A percentile compares a stretch with the other conserved stretches of the same genome.
These are phyloP conservation scores for Fomes fomentarius DNA, from an alignment of 1,284 basidiomycete species.

Conservation along the genomic window DNA sequence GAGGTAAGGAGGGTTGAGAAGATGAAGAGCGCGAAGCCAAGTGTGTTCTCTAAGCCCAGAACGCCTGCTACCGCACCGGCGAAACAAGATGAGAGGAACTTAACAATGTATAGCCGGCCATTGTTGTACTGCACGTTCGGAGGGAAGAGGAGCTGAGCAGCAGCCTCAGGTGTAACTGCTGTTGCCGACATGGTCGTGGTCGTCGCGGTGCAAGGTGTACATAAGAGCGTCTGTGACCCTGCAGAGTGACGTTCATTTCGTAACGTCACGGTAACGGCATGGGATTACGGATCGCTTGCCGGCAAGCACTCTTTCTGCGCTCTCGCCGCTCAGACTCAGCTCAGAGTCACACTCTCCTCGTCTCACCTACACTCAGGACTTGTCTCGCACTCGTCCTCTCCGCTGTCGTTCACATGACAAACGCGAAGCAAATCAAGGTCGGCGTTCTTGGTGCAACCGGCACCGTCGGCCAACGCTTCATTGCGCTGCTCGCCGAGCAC, in stretches of 20 bases:
- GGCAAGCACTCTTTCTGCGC: neutral
- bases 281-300: neutral
- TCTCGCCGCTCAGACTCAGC: conserved; percentile 8
- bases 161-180: conserved; percentile 42
- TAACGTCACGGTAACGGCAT: conserved; percentile 14
- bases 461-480: conserved; percentile 95
- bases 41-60: conserved; percentile 82
- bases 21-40: conserved; percentile 81
- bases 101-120: conserved; percentile 59
- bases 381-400: neutral
- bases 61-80: conserved; percentile 85
- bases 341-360: conserved; percentile 2
- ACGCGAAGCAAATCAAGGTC: conserved; percentile 65
- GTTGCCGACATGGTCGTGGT: conserved; percentile 28
- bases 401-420: conserved; percentile 24
- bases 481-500: conserved; percentile 86
- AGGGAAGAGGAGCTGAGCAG: conserved; percentile 67
- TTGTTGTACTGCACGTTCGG: conserved; percentile 77
- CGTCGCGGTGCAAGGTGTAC: conserved; percentile 20
- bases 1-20: conserved; percentile 69
- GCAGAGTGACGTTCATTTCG: neutral
- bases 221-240: neutral
- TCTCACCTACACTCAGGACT: neutral
- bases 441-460: conserved; percentile 97
- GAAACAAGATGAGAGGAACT: conserved; percentile 81